Evolutionary conservation across 2,329 filamentous ascomycete species (phyloP).

Genomic region (Zalaria sp.): DNA sequence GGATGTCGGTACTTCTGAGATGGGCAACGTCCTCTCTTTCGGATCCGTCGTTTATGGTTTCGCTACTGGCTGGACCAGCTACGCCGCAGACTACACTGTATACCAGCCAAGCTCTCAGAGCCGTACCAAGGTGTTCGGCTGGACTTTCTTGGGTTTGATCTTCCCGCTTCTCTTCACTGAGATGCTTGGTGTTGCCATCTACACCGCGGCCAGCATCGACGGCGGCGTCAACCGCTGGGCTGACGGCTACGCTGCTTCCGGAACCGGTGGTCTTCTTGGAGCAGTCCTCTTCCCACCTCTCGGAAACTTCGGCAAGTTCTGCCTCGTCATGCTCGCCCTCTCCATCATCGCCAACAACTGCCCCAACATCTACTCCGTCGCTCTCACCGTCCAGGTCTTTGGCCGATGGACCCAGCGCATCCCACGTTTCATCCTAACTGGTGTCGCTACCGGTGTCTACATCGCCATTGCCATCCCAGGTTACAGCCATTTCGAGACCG

Average conservation of each 20-base stretch:
- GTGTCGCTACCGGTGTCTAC: constrained; percentile 47
- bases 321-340: constrained; percentile 32
- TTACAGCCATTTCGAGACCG: constrained; percentile 48
- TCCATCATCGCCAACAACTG: constrained; percentile 32
- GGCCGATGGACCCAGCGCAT: constrained; percentile 43
- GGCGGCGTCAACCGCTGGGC: constrained; percentile 39
- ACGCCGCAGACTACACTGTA: constrained; percentile 66
- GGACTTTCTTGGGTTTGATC: constrained; percentile 55
- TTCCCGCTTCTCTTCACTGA: constrained; percentile 61
- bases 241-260: constrained; percentile 39
- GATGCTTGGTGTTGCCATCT: constrained; percentile 57
- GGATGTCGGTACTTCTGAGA: constrained; percentile 42
- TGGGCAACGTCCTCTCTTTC: constrained; percentile 50
- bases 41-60: constrained; percentile 54
- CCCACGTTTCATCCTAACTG: constrained; percentile 55
- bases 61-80: constrained; percentile 59
- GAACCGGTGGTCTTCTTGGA: constrained; percentile 53
- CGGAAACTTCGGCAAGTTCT: constrained; percentile 59
- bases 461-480: constrained; percentile 58
- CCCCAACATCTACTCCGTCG: constrained; percentile 47
- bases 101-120: constrained; percentile 55
- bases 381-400: constrained; percentile 53
- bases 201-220: constrained; percentile 46
- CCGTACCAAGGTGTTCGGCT: constrained; percentile 49
- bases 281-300: constrained; percentile 49